These are phyloP conservation scores for Platanthera guangdongensis DNA, from an alignment of 106 monocot species.

Conservation along the genomic window DNA sequence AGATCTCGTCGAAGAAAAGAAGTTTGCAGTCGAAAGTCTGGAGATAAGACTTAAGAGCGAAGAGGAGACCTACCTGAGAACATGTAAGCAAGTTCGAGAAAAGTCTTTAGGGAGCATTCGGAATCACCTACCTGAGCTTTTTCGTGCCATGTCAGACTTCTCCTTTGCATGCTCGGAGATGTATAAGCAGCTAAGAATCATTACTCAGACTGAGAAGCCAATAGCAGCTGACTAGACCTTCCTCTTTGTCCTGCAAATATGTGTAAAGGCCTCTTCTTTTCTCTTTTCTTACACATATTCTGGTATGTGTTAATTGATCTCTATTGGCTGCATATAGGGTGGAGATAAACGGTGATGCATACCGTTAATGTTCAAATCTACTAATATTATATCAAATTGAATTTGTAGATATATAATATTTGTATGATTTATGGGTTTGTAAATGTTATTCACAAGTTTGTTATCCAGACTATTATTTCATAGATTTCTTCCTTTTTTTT, in stretches of 20 bases:
- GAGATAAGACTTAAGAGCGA: slow-evolving; percentile 42
- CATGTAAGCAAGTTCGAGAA: slow-evolving; percentile 74
- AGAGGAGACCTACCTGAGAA: slow-evolving; percentile 23
- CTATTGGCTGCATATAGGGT: neutral
- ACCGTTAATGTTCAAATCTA: neutral
- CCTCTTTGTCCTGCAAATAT: neutral
- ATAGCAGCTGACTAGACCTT: neutral
- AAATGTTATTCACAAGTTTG: neutral
- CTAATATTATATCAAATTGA: no score
- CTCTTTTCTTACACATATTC: neutral
- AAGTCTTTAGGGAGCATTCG: slow-evolving; percentile 50
- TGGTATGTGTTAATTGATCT: neutral
- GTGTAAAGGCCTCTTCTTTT: neutral
- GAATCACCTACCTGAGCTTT: slow-evolving; percentile 75
- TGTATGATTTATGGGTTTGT: neutral
- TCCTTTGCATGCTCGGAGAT: slow-evolving; percentile 32
- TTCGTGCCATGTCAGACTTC: slow-evolving; percentile 57
- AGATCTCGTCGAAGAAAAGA: slow-evolving; percentile 35
- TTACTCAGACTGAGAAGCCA: slow-evolving; percentile 10
- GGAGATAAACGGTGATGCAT: neutral
- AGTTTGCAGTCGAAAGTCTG: slow-evolving; percentile 31
- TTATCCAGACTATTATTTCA: neutral
- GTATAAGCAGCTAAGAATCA: slow-evolving; percentile 38
- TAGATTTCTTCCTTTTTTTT: neutral
- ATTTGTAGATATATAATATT: neutral